Conservation (phyloP, 2,329 filamentous ascomycete genomes). For the Alternaria postmessia region DNA sequence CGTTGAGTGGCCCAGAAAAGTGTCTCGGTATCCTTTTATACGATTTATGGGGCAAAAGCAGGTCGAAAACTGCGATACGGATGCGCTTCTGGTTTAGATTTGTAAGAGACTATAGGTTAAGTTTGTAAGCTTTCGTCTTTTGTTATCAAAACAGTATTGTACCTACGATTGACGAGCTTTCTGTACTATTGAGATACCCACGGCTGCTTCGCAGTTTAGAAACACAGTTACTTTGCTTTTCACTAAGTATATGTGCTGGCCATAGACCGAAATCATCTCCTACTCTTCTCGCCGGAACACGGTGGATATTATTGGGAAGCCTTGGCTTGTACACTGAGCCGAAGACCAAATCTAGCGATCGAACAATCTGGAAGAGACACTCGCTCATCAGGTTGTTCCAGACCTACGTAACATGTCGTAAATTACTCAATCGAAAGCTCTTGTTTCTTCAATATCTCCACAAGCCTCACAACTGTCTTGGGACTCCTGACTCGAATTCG, state of each 20-base stretch:
- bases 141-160: background rate
- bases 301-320: too few species aligned
- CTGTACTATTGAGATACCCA: slow-evolving; percentile 12
- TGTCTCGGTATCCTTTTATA: slow-evolving; percentile 40
- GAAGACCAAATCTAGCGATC: background rate
- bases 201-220: background rate
- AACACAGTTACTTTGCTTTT: background rate
- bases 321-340: too few species aligned
- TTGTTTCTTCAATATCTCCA: background rate
- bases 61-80: slow-evolving; percentile 16
- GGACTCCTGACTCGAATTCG: background rate
- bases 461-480: background rate
- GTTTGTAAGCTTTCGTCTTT: background rate
- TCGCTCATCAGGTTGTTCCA: background rate
- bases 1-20: slow-evolving; percentile 43
- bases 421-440: background rate
- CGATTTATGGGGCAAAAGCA: slow-evolving; percentile 38
- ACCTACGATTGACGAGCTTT: background rate
- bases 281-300: too few species aligned
- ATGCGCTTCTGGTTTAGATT: background rate
- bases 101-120: background rate
- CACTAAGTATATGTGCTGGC: background rate
- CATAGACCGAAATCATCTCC: too few species aligned
- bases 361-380: background rate
- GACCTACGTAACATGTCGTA: background rate